These are phyloP conservation scores for Didymella keratinophila DNA, from an alignment of 2,329 filamentous ascomycete species.

Conservation along the genomic window DNA sequence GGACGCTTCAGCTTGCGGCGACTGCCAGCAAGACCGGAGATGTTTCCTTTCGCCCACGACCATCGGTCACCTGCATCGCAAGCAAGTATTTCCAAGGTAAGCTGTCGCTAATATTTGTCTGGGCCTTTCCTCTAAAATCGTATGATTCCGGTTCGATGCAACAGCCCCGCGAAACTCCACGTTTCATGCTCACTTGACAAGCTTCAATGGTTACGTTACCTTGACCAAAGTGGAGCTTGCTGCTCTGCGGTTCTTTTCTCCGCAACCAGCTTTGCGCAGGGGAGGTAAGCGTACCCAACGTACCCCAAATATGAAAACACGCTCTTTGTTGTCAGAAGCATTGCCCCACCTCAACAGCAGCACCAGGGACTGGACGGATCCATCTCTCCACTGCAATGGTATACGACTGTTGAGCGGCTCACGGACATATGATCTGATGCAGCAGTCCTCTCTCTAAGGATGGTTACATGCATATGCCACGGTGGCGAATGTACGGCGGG, in stretches of 20 bases:
- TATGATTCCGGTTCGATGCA: constrained; percentile 4
- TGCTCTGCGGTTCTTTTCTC: neutral
- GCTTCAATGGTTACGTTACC: constrained; percentile 1
- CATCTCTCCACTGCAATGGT: neutral
- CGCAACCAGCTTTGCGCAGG: neutral
- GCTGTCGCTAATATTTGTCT: neutral
- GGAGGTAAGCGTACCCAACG: constrained; percentile 9
- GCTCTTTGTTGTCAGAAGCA: constrained; percentile 8
- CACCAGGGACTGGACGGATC: neutral
- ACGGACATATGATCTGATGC: constrained; percentile 2
- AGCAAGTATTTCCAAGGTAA: neutral
- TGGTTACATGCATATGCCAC: neutral
- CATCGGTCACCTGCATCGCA: neutral
- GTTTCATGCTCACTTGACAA: neutral
- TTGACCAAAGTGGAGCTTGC: neutral
- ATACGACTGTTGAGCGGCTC: neutral
- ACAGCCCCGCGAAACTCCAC: neutral
- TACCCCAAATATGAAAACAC: neutral
- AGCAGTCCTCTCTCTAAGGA: neutral
- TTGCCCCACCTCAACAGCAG: neutral
- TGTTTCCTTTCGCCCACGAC: neutral
- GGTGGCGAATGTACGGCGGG: constrained; percentile 2
- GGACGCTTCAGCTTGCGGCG: neutral
- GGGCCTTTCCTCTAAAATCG: neutral
- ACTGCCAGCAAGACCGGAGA: neutral